Base-by-base conservation (phyloP, 2,329 filamentous ascomycete species). In the Orbilia brochopaga region DNA sequence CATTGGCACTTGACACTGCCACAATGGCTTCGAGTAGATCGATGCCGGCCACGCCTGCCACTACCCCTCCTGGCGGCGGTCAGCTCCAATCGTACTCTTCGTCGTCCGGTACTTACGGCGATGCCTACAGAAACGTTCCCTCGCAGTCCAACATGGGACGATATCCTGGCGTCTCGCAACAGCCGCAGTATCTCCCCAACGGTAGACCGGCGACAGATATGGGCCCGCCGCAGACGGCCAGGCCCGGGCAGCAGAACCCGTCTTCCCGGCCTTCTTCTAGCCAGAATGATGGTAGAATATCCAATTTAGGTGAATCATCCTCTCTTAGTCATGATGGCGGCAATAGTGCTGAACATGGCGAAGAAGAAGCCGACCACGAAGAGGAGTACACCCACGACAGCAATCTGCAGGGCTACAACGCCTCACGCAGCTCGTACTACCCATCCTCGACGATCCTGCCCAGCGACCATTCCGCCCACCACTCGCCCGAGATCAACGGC, bases 31-130 rank as follows among this genome's bases (percentile, higher is more conserved):
- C 89, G 80, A 83, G 89, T 70, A 88, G 91, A 76, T 95, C 91
- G 74, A 91, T 96, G 84, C 92, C 91, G 61, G 91, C 89, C 8
- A 95, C 91, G n/a, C 91, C 91, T 72, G 91, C 91, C 24, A 93
- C 91, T 4, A 96, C 93, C 0, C 92, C 93, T 11, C 93, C 93
- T 0, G 91, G 90, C 23, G 86, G 84, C 73, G 89, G 91, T 76
- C 88, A 85, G 77, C 91, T 96, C 84, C 89, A 89, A 76, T 82
- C 87, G 2, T 96, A 96, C 10, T 73, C 74, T 8, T 63, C 74
- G 21, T 75, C 74, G 42, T 85, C 81, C 75, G 87, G 87, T 79
- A 82, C 83, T 51, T 96, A 96, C 77, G 91, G 96, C 77, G 85
- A 81, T 76, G 87, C 90, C 8, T 87, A 93, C 73, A 86, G 88